A percentile compares a stretch with the other conserved stretches of the same genome.
phyloP scores from a whole-genome alignment of 768 basidiomycete genomes.

The Clitopilus passeckerianus region DNA sequence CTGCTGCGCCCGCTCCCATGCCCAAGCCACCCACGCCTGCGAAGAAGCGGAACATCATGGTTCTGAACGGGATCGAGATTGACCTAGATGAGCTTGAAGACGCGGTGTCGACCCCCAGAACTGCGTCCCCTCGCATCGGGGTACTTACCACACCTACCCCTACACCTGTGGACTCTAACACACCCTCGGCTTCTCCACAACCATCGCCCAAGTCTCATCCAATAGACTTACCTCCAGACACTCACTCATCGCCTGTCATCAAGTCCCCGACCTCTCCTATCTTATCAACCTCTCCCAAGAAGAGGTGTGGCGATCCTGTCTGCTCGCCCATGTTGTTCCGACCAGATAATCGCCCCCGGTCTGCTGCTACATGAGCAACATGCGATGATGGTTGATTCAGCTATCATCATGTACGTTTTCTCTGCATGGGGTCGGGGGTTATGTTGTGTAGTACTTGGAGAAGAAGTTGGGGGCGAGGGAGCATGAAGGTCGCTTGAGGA shows the following conservation, averaged over 20 bases:
- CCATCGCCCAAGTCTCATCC: background rate
- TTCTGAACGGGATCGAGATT: slow-evolving; percentile 12
- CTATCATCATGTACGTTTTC: too few relatives aligned
- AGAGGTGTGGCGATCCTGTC: background rate
- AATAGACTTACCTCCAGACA: background rate
- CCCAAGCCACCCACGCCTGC: background rate
- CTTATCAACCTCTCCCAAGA: background rate
- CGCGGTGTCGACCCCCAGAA: background rate
- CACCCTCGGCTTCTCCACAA: background rate
- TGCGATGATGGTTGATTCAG: background rate
- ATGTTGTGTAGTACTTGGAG: too few relatives aligned
- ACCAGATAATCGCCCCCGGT: background rate
- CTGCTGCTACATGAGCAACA: background rate
- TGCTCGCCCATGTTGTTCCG: background rate
- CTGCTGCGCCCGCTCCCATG: background rate
- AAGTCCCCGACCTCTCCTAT: background rate
- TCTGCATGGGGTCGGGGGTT: too few relatives aligned
- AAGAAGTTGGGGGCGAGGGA: too few relatives aligned
- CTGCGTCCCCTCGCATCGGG: background rate
- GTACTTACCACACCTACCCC: background rate
- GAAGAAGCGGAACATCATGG: slow-evolving; percentile 6
- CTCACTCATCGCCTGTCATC: background rate
- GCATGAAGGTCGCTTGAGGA: too few relatives aligned
- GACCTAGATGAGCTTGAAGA: slow-evolving; percentile 14
- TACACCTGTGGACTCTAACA: background rate